These are phyloP conservation scores for Butyriboletus loyo DNA, from an alignment of 768 basidiomycete species.

Conservation along the genomic window DNA sequence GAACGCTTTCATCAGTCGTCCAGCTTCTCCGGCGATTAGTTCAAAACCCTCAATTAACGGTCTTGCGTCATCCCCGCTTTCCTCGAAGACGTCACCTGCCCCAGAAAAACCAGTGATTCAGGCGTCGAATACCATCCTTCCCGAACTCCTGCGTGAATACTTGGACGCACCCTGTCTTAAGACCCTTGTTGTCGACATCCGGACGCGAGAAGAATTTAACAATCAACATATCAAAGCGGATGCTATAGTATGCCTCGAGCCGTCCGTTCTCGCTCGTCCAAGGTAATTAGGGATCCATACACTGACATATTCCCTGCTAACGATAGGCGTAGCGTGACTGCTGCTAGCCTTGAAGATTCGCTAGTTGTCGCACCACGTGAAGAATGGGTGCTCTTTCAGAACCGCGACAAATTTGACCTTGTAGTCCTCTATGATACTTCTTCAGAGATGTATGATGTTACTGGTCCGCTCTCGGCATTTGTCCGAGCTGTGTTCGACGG, in stretches of 20 bases:
- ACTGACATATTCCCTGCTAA: conserved; percentile 7
- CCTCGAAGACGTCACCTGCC: conserved; percentile 28
- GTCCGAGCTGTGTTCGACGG: conserved; percentile 68
- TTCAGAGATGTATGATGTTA: conserved; percentile 51
- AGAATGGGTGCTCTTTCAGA: conserved; percentile 73
- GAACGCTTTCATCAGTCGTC: conserved; percentile 58
- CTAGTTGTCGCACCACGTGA: conserved; percentile 65
- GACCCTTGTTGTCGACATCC: conserved; percentile 78
- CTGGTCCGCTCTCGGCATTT: conserved; percentile 56
- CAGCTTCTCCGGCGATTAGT: conserved; percentile 53
- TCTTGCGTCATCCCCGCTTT: conserved; percentile 32
- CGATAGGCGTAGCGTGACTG: conserved; percentile 51
- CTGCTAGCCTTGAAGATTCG: conserved; percentile 67
- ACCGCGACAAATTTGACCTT: conserved; percentile 85
- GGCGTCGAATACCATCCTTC: conserved; percentile 54
- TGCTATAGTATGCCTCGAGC: conserved; percentile 82
- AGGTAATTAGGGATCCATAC: conserved; percentile 45
- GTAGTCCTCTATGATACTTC: conserved; percentile 80
- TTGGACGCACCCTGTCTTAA: conserved; percentile 46
- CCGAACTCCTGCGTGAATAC: conserved; percentile 59
- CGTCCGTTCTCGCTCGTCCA: conserved; percentile 63
- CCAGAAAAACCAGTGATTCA: conserved; percentile 49
- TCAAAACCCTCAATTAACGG: conserved; percentile 42
- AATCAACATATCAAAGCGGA: conserved; percentile 64
- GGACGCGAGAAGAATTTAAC: conserved; percentile 76